Conservation (phyloP, 208 protist species). For the Leishmania tropica region DNA sequence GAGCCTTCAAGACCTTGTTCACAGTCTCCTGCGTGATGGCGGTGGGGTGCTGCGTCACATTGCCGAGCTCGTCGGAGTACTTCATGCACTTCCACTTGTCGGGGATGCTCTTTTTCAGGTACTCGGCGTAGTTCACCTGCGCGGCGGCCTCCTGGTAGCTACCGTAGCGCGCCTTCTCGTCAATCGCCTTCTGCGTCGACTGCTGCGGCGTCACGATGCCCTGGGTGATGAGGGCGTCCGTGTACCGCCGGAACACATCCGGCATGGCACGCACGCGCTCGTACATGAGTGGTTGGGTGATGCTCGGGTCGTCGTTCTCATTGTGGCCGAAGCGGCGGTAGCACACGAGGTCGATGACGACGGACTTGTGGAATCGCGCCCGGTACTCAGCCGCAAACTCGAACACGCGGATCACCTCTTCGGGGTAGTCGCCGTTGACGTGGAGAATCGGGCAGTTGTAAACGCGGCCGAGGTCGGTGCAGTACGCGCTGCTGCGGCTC, state of each 20-base stretch:
- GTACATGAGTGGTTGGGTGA: conserved; percentile 98
- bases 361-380: conserved; percentile 92
- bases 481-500: conserved; percentile 97
- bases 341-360: conserved; percentile 98
- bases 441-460: conserved; percentile 97
- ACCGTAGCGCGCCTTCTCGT: conserved; percentile 83
- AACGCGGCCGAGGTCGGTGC: conserved; percentile 97
- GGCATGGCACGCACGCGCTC: conserved; percentile 85
- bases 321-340: conserved; percentile 98
- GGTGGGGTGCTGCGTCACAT: conserved; percentile 67
- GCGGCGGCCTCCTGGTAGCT: conserved; percentile 61
- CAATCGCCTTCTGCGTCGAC: conserved; percentile 68
- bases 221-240: conserved; percentile 75
- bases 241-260: conserved; percentile 89
- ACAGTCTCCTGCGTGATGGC: conserved; percentile 64
- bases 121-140: conserved; percentile 84
- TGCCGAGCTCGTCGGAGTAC: conserved; percentile 76
- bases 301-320: conserved; percentile 98
- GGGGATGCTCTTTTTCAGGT: conserved; percentile 77
- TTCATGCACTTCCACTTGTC: conserved; percentile 70
- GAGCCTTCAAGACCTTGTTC: conserved; percentile 55
- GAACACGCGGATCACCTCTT: conserved; percentile 93
- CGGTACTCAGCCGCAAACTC: conserved; percentile 94
- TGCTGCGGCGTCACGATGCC: conserved; percentile 76
- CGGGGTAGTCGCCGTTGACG: conserved; percentile 97